These are phyloP conservation scores for Coemansia sp. DNA, from an alignment of 192 early-diverging fungal genomes.

Conservation along the genomic window DNA sequence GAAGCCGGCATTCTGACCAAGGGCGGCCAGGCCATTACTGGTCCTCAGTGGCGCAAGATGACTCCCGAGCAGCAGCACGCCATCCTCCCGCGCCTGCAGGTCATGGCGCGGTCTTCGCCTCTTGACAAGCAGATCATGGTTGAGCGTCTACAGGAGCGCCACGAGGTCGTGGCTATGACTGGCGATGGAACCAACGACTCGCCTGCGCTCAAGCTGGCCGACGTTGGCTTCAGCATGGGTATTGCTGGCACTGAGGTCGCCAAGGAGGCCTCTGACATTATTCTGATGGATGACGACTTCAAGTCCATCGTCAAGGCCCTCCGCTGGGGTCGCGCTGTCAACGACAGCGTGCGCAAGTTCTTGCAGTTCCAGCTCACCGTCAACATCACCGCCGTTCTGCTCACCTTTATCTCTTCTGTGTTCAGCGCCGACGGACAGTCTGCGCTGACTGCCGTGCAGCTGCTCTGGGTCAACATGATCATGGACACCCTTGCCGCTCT, in stretches of 20 bases:
- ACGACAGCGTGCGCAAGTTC: conserved; percentile 97
- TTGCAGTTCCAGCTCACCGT: conserved; percentile 99
- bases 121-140: conserved; percentile 97
- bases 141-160: conserved; percentile 77
- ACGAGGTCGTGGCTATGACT: conserved; percentile 96
- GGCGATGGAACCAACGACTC: conserved; percentile 99
- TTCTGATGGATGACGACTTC: conserved; percentile 99
- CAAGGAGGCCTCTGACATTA: conserved; percentile 97
- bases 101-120: conserved; percentile 91
- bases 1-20: conserved; percentile 76
- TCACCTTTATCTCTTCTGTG: conserved; percentile 77
- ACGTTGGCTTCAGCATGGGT: conserved; percentile 99
- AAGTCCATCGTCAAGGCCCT: conserved; percentile 94
- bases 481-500: conserved; percentile 99
- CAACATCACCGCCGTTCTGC: conserved; percentile 84
- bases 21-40: conserved; percentile 92
- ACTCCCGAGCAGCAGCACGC: conserved; percentile 80
- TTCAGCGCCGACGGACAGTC: conserved; percentile 63
- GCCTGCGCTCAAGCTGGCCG: conserved; percentile 87
- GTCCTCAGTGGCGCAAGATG: conserved; percentile 87
- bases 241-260: conserved; percentile 99
- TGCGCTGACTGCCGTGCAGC: conserved; percentile 90
- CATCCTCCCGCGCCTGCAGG: conserved; percentile 88
- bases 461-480: conserved; percentile 99
- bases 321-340: conserved; percentile 95